phyloP scores from a whole-genome alignment of 2,329 filamentous ascomycete genomes.

The Cercospora zeina region DNA sequence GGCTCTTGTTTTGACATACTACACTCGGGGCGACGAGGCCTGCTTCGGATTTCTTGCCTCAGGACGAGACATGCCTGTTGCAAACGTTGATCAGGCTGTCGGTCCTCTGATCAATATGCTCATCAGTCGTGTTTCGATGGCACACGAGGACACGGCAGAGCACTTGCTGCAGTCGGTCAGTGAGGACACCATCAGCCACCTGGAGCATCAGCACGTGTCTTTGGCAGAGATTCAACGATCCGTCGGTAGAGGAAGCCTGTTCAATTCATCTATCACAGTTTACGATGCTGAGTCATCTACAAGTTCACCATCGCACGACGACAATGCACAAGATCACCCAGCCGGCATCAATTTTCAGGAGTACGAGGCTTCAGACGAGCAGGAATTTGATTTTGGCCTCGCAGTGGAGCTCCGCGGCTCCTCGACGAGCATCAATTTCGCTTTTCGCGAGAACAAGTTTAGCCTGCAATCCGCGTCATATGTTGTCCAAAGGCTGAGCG shows the following conservation, averaged over 20 bases:
- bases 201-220: slow-evolving; percentile 3
- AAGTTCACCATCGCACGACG: not conserved
- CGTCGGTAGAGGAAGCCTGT: slow-evolving; percentile 1
- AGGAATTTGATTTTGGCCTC: slow-evolving; percentile 6
- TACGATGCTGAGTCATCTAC: not conserved
- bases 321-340: not conserved
- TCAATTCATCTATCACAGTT: slow-evolving; percentile 8
- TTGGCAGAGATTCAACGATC: slow-evolving; percentile 3
- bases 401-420: not conserved
- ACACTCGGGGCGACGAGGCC: slow-evolving; percentile 39
- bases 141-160: not conserved
- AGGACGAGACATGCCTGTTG: slow-evolving; percentile 41
- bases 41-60: slow-evolving; percentile 42
- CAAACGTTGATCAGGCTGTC: slow-evolving; percentile 23
- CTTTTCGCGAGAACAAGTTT: not conserved
- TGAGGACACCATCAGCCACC: not conserved
- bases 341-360: not conserved
- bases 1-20: slow-evolving; percentile 37
- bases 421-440: not conserved
- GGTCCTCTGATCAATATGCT: slow-evolving; percentile 40
- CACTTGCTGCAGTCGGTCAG: not conserved
- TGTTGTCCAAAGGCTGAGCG: not conserved
- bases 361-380: slow-evolving; percentile 3
- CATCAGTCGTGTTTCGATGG: not conserved
- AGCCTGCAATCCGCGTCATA: not conserved